Base-by-base conservation (phyloP, 371 early-diverging fungal genomes). In the Mortierella sp. region DNA sequence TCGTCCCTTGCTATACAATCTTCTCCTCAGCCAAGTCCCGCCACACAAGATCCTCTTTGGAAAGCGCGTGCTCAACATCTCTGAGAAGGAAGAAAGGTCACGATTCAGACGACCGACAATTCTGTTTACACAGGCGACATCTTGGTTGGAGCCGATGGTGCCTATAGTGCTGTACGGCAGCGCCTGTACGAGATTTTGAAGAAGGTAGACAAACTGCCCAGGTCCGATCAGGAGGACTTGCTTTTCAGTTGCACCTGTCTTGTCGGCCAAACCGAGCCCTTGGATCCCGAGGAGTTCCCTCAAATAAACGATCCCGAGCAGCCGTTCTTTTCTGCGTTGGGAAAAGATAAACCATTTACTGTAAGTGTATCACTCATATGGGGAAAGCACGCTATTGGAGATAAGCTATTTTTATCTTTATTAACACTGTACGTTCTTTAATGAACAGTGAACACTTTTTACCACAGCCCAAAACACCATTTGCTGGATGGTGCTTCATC, bases 401-500 rank as follows among this genome's bases (percentile, higher is more conserved):
- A n/a, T n/a, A n/a, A n/a, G n/a, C n/a, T n/a, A n/a, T n/a, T n/a
- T n/a, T n/a, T n/a, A n/a, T n/a, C n/a, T n/a, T n/a, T n/a, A n/a
- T n/a, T 16, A 34, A 43, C 10, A 16, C 48, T 68, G 19, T 1
- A 4, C 58, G 45, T 13, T 50, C n/a, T 50, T 34, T 64, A 9
- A 4, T 41, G 4, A n/a, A n/a, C n/a, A 71, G 71, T 71, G 72
- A 31, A 24, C 53, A 4, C 67, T 68, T 14, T 74, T 74, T 39
- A 68, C 68, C 4, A 68, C 64, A 7, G 55, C 47, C 3, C 19
- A 19, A 4, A 76, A 76, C 47, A 66, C 71, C 1, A 31, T 76
- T 43, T 76, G 77, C 39, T 76, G 77, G 77, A 76, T 71, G 67
- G 58, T 71, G 11, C 10, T 69, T 2, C 39, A 52, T 29, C 68